Conservation (phyloP, 139 green algal species). For the Astrephomene gubernaculifera region DNA sequence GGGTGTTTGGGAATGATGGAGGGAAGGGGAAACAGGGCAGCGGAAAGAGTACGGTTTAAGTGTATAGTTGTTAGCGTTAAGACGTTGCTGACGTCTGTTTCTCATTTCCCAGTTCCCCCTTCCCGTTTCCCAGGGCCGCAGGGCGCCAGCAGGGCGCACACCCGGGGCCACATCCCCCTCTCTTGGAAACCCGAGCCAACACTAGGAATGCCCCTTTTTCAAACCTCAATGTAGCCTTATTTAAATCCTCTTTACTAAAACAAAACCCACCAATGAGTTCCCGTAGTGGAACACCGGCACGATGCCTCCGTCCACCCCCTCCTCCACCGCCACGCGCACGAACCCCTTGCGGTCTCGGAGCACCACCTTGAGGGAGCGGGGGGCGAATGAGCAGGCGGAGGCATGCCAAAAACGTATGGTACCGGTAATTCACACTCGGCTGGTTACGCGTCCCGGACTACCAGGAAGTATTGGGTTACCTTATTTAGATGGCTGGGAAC, state of each 20-base stretch:
- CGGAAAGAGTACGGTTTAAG: neutral
- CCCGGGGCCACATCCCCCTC: neutral
- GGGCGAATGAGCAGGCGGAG: neutral
- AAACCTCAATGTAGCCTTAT: too few species aligned
- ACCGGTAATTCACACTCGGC: neutral
- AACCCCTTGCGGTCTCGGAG: conserved; percentile 58
- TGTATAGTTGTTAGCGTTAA: neutral
- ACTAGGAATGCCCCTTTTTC: too few species aligned
- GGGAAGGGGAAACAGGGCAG: neutral
- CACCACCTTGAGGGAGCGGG: conserved; percentile 34
- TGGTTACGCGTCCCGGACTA: neutral
- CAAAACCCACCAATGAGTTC: conserved; percentile 45
- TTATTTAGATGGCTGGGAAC: neutral
- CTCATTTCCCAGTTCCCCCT: neutral
- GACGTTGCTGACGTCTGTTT: neutral
- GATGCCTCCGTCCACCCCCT: conserved; percentile 55
- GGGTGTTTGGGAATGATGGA: neutral
- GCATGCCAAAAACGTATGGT: neutral
- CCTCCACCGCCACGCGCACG: conserved; percentile 55
- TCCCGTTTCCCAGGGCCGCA: neutral
- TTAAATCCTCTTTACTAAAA: too few species aligned
- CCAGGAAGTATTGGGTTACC: neutral
- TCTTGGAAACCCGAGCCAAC: too few species aligned
- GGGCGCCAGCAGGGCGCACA: neutral
- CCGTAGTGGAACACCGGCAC: conserved; percentile 62